Conservation (phyloP, 176 grass and related monocot genomes). For the Oryza longistaminata region DNA sequence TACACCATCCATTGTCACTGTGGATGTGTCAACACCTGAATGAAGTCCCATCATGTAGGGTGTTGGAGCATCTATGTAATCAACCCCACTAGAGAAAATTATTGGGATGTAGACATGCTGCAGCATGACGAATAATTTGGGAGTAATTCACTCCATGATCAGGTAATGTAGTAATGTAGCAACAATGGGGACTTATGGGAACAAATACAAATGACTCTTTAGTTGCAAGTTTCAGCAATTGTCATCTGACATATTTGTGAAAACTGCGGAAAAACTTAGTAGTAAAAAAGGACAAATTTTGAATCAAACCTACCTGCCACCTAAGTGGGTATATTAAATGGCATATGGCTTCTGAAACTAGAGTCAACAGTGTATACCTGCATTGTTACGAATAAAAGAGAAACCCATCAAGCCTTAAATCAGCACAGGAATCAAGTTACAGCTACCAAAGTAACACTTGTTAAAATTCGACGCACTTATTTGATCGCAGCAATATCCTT, state of each 20-base stretch:
- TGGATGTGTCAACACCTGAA: slow-evolving; percentile 93
- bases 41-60: slow-evolving; percentile 99
- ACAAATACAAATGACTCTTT: slow-evolving; percentile 37
- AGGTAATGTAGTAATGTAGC: slow-evolving; percentile 25
- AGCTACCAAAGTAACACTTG: slow-evolving; percentile 22
- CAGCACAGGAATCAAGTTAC: slow-evolving; percentile 18
- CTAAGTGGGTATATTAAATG: slow-evolving; percentile 99
- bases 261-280: background rate
- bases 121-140: slow-evolving; percentile 45
- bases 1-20: slow-evolving; percentile 98
- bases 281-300: slow-evolving; percentile 28
- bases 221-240: slow-evolving; percentile 19
- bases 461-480: slow-evolving; percentile 69
- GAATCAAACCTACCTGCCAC: slow-evolving; percentile 80
- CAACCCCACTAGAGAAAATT: slow-evolving; percentile 99
- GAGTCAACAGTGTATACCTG: slow-evolving; percentile 92
- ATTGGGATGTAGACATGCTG: slow-evolving; percentile 99
- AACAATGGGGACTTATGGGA: slow-evolving; percentile 14
- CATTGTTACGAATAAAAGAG: slow-evolving; percentile 38
- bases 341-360: slow-evolving; percentile 98
- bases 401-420: slow-evolving; percentile 34
- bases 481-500: slow-evolving; percentile 98
- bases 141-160: slow-evolving; percentile 21
- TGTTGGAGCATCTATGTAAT: slow-evolving; percentile 99
- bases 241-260: slow-evolving; percentile 32